Percentiles rank a stretch among this genome's conserved stretches.
phyloP scores from a whole-genome alignment of 2,329 filamentous ascomycete genomes.

The Magnaporthiopsis incrustans region DNA sequence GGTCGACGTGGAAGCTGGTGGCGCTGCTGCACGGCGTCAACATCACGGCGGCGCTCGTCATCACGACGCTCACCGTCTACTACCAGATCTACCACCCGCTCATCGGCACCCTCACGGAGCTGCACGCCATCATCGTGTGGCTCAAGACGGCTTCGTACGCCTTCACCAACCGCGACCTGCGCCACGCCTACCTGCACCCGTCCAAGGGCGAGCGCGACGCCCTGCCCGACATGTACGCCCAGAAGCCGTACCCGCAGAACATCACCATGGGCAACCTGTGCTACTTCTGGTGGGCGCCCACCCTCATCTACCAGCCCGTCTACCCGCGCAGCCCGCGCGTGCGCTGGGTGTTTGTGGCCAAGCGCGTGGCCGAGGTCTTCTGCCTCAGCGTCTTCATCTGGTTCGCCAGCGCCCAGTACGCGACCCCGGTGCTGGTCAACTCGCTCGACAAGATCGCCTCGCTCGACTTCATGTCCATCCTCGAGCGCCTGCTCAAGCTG shows the following conservation, averaged over 20 bases:
- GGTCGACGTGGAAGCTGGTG: conserved; percentile 70
- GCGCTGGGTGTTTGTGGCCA: conserved; percentile 80
- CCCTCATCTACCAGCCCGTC: conserved; percentile 90
- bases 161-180: conserved; percentile 90
- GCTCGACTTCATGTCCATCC: conserved; percentile 70
- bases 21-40: conserved; percentile 78
- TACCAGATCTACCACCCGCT: conserved; percentile 86
- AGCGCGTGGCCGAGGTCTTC: conserved; percentile 70
- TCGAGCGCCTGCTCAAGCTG: conserved; percentile 87
- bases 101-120: conserved; percentile 82
- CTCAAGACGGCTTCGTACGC: conserved; percentile 94
- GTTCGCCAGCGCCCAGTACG: conserved; percentile 92
- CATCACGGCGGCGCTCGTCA: conserved; percentile 68
- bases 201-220: conserved; percentile 55
- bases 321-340: conserved; percentile 80
- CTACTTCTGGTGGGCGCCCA: conserved; percentile 98
- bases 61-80: conserved; percentile 83
- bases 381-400: conserved; percentile 84
- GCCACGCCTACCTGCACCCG: conserved; percentile 81
- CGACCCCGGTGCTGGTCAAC: conserved; percentile 80
- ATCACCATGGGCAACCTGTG: conserved; percentile 80
- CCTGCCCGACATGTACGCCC: conserved; percentile 72
- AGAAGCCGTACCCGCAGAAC: conserved; percentile 84
- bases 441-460: conserved; percentile 80
- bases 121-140: conserved; percentile 93